These are phyloP conservation scores for Cercospora beticola DNA, from an alignment of 2,329 filamentous ascomycete species.

Conservation along the genomic window DNA sequence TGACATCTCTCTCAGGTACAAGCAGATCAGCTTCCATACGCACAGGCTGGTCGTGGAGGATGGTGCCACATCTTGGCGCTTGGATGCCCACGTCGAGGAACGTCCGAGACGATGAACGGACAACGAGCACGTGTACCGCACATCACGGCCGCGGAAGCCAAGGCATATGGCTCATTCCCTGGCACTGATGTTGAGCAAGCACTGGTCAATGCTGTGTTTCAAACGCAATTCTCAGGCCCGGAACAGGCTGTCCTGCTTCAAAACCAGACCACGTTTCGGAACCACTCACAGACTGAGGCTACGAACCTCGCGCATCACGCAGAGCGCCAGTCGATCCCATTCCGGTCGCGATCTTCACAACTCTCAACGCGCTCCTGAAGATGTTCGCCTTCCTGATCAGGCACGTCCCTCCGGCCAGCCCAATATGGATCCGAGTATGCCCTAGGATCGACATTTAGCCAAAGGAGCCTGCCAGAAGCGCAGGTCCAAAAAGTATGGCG, in stretches of 20 bases:
- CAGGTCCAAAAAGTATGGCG: background rate
- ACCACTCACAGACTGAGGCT: background rate
- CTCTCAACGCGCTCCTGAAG: too few relatives aligned
- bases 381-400: background rate
- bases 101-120: background rate
- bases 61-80: slow-evolving; percentile 59
- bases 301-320: background rate
- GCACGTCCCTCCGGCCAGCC: background rate
- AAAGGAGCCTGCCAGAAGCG: background rate
- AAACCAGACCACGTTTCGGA: background rate
- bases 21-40: slow-evolving; percentile 43
- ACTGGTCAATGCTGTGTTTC: too few relatives aligned
- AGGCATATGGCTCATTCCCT: too few relatives aligned
- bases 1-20: slow-evolving; percentile 35
- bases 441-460: background rate
- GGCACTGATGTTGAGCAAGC: too few relatives aligned
- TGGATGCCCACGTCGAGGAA: slow-evolving; percentile 23
- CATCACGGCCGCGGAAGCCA: background rate
- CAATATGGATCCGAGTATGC: background rate
- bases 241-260: background rate
- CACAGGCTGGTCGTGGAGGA: slow-evolving; percentile 63
- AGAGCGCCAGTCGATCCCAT: background rate
- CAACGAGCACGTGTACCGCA: background rate
- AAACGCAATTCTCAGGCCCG: background rate
- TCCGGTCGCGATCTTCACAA: background rate